Evolutionary conservation across 495 filamentous ascomycete species (phyloP).

Genomic region (Penicillium cataractarum): DNA sequence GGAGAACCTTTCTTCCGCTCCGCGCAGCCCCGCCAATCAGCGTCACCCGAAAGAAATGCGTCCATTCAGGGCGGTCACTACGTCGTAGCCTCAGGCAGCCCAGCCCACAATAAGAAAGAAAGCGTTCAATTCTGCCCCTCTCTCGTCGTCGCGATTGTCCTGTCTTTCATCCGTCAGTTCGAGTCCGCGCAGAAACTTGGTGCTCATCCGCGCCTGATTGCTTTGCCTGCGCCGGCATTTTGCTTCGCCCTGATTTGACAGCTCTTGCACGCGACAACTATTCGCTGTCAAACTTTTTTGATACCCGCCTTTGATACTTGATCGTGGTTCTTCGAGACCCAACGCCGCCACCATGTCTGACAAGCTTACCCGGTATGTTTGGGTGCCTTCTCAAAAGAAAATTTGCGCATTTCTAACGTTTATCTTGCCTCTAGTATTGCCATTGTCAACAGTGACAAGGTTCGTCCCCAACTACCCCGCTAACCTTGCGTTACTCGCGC

Average conservation of each 20-base stretch:
- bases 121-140: conserved; percentile 29
- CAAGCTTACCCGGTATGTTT: conserved; percentile 76
- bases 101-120: conserved; percentile 34
- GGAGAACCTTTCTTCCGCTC: conserved; percentile 1
- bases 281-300: conserved; percentile 14
- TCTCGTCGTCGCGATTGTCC: conserved; percentile 27
- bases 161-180: conserved; percentile 15
- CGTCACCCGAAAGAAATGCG: conserved; percentile 39
- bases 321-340: conserved; percentile 29
- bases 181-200: conserved; percentile 32
- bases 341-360: conserved; percentile 67
- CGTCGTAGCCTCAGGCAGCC: conserved; percentile 32
- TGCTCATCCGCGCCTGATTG: conserved; percentile 24
- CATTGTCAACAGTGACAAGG: conserved; percentile 97
- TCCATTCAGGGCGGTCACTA: conserved; percentile 22
- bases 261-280: not conserved
- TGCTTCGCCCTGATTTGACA: conserved; percentile 23
- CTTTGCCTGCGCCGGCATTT: conserved; percentile 17
- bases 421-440: conserved; percentile 70
- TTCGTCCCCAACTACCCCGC: conserved; percentile 52
- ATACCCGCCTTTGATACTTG: conserved; percentile 21
- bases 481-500: conserved; percentile 22
- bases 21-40: conserved; percentile 21
- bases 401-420: conserved; percentile 18
- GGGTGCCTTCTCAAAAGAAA: not conserved